phyloP scores from a whole-genome alignment of 176 grass and related monocot species.

The Otatea glauca region DNA sequence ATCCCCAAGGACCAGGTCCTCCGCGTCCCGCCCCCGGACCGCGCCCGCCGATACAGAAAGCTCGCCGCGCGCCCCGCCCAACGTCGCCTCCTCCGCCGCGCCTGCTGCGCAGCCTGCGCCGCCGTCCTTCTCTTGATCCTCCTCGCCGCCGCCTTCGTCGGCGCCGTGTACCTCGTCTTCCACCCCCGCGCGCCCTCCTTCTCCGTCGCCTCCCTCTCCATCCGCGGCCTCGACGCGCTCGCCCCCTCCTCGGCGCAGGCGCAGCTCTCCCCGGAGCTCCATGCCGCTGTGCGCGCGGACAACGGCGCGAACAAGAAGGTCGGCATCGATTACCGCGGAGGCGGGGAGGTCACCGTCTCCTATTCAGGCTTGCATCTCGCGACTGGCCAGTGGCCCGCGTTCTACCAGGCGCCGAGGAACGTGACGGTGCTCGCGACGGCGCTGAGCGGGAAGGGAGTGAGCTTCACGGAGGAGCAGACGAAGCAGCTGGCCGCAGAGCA shows the following conservation, averaged over 20 bases:
- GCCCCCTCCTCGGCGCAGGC: neutral
- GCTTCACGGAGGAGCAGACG: conserved; percentile 36
- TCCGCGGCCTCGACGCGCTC: conserved; percentile 47
- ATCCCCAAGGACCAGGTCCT: conserved; percentile 85
- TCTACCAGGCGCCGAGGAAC: conserved; percentile 68
- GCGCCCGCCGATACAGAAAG: conserved; percentile 53
- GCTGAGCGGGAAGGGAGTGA: conserved; percentile 39
- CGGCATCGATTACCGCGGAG: conserved; percentile 65
- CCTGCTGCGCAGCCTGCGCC: conserved; percentile 37
- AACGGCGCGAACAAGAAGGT: conserved; percentile 66
- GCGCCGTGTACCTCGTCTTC: conserved; percentile 56
- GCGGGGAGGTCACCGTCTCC: conserved; percentile 48
- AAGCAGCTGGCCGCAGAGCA: conserved; percentile 20
- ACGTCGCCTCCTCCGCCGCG: conserved; percentile 41
- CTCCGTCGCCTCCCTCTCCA: conserved; percentile 60
- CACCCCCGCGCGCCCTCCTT: conserved; percentile 71
- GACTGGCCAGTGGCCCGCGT: conserved; percentile 65
- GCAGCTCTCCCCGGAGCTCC: conserved; percentile 38
- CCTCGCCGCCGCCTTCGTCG: conserved; percentile 37
- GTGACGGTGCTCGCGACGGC: conserved; percentile 50
- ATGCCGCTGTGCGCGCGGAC: conserved; percentile 56
- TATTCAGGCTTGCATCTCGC: conserved; percentile 57
- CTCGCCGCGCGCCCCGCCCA: conserved; percentile 52
- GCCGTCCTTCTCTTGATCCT: conserved; percentile 27
- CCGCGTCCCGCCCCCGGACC: conserved; percentile 65